A percentile compares a stretch with the other conserved stretches of the same genome.
Conservation (phyloP, 169 alveolate species). For the Amoebophrya sp. region DNA sequence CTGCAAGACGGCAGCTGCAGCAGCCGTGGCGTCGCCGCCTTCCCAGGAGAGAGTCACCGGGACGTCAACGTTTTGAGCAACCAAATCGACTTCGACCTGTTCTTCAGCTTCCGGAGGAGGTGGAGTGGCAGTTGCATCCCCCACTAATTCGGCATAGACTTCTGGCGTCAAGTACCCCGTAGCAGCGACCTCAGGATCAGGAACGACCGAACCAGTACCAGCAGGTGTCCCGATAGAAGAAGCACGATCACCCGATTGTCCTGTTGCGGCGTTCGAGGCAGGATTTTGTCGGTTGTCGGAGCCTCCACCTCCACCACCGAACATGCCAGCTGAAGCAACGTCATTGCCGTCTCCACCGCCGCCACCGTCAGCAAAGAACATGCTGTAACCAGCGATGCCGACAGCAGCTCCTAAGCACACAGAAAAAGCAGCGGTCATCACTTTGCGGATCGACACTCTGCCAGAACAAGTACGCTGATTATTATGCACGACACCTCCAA, state of each 20-base stretch:
- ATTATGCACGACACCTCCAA: too few relatives aligned
- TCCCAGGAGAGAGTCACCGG: neutral
- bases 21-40: neutral
- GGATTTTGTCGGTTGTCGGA: neutral
- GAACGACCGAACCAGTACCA: too few relatives aligned
- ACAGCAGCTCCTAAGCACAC: too few relatives aligned
- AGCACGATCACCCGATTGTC: neutral
- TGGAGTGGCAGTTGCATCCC: neutral
- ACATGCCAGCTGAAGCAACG: too few relatives aligned
- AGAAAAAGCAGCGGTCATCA: too few relatives aligned
- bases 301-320: neutral
- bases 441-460: too few relatives aligned
- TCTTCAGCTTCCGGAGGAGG: neutral
- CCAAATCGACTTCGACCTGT: neutral
- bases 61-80: neutral
- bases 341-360: too few relatives aligned
- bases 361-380: too few relatives aligned
- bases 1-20: neutral
- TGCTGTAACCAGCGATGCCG: too few relatives aligned
- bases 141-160: neutral
- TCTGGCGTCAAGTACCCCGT: neutral
- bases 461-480: too few relatives aligned
- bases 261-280: neutral
- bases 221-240: too few relatives aligned
- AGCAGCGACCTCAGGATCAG: neutral